Conservation (phyloP, 768 basidiomycete genomes). For the Amanita muscaria region DNA sequence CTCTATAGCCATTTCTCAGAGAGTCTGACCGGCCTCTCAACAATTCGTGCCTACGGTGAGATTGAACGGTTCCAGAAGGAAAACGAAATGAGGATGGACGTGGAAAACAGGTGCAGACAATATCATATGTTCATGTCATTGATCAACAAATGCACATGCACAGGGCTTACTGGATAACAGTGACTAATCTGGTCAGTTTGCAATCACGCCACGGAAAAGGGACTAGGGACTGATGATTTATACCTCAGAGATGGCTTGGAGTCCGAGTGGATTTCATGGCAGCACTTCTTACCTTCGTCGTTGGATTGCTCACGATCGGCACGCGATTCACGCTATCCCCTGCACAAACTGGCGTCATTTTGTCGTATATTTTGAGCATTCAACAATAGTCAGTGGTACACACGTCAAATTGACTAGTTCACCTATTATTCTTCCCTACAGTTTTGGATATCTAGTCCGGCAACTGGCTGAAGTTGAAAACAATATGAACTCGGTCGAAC, state of each 20-base stretch:
- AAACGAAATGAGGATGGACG: too few relatives aligned
- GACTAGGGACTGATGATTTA: neutral
- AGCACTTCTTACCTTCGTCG: constrained; percentile 57
- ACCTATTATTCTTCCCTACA: constrained; percentile 18
- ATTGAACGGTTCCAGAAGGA: constrained; percentile 63
- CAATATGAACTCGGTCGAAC: constrained; percentile 87
- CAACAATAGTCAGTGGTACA: constrained; percentile 48
- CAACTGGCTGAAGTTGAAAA: too few relatives aligned
- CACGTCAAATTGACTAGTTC: neutral
- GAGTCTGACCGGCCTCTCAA: constrained; percentile 76
- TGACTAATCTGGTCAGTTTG: constrained; percentile 59
- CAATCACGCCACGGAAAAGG: neutral
- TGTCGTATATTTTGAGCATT: constrained; percentile 74
- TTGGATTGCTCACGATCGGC: constrained; percentile 71
- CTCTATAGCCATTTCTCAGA: constrained; percentile 93
- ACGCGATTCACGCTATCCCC: constrained; percentile 71
- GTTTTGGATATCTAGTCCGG: constrained; percentile 72
- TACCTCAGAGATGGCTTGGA: too few relatives aligned
- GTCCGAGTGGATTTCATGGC: too few relatives aligned
- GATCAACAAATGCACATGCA: constrained; percentile 8
- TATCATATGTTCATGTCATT: neutral
- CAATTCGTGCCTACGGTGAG: too few relatives aligned
- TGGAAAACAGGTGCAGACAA: too few relatives aligned
- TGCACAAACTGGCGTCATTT: constrained; percentile 63
- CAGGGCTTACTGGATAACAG: constrained; percentile 80